phyloP scores from a whole-genome alignment of 2,329 filamentous ascomycete genomes.

The Ophiostoma sp. region DNA sequence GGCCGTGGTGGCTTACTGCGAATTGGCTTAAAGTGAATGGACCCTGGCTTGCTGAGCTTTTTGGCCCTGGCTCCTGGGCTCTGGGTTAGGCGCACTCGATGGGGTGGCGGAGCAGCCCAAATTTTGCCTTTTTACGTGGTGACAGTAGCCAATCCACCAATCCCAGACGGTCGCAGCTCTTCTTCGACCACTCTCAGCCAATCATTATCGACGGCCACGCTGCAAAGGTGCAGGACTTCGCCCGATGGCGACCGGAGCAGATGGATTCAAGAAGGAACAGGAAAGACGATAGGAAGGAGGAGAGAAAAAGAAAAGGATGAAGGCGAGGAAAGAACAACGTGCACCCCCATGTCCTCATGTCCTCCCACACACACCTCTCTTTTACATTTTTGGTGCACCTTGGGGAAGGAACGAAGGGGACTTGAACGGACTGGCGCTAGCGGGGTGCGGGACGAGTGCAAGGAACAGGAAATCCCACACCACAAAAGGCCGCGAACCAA shows the following conservation, averaged over 20 bases:
- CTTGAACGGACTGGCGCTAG: background rate
- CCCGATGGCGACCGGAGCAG: slow-evolving; percentile 10
- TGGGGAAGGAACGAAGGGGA: background rate
- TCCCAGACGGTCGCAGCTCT: background rate
- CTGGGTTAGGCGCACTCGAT: slow-evolving; percentile 3
- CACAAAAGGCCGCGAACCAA: background rate
- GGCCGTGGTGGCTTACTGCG: background rate
- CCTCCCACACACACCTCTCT: background rate
- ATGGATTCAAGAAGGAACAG: background rate
- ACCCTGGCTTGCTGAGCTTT: background rate
- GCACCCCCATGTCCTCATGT: background rate
- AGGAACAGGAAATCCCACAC: slow-evolving; percentile 1
- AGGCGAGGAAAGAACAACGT: background rate
- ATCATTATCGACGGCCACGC: background rate
- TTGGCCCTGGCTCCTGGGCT: background rate
- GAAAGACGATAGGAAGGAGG: background rate
- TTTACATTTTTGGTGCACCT: background rate
- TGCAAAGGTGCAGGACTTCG: slow-evolving; percentile 1
- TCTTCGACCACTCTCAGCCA: background rate
- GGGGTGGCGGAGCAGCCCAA: slow-evolving; percentile 19
- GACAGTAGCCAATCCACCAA: background rate
- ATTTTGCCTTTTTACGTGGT: slow-evolving; percentile 2
- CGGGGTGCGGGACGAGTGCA: background rate
- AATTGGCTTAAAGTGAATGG: no score
- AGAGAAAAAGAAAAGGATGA: background rate